A percentile compares a stretch with the other conserved stretches of the same genome.
phyloP scores from a whole-genome alignment of 176 grass and related monocot genomes.

The Miscanthus lutarioriparius region DNA sequence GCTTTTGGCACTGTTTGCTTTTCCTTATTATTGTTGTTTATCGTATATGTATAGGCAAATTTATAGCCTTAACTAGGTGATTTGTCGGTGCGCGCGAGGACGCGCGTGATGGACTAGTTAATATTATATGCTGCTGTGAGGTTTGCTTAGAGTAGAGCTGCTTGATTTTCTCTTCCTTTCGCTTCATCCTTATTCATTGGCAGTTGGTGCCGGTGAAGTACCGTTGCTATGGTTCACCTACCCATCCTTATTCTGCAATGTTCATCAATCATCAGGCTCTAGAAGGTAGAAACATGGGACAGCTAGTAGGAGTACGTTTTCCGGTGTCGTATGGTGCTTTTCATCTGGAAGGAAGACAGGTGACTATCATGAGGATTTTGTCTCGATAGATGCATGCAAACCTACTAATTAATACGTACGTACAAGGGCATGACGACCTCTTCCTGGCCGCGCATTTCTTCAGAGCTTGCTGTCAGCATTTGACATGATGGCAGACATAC shows the following conservation, averaged over 20 bases:
- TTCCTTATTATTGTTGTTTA: too few species aligned
- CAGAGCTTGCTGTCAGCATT: neutral
- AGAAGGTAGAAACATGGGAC: neutral
- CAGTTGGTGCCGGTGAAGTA: neutral
- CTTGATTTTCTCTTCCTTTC: neutral
- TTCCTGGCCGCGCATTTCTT: neutral
- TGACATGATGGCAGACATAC: neutral
- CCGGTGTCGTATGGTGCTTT: neutral
- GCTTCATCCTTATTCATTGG: neutral
- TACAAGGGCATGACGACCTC: neutral
- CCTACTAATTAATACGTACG: too few species aligned
- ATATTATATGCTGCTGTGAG: neutral
- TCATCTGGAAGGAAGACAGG: neutral
- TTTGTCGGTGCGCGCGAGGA: too few species aligned
- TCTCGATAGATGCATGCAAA: too few species aligned
- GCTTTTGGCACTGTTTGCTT: too few species aligned
- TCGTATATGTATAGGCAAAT: too few species aligned
- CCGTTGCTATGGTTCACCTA: slow-evolving; percentile 25
- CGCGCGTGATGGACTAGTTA: too few species aligned
- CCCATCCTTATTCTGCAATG: neutral
- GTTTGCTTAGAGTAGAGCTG: neutral
- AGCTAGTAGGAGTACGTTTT: neutral
- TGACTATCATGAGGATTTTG: too few species aligned
- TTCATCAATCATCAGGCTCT: neutral
- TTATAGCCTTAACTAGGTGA: too few species aligned